Conservation (phyloP, 192 early-diverging fungal species). For the Obelidium mucronatum region DNA sequence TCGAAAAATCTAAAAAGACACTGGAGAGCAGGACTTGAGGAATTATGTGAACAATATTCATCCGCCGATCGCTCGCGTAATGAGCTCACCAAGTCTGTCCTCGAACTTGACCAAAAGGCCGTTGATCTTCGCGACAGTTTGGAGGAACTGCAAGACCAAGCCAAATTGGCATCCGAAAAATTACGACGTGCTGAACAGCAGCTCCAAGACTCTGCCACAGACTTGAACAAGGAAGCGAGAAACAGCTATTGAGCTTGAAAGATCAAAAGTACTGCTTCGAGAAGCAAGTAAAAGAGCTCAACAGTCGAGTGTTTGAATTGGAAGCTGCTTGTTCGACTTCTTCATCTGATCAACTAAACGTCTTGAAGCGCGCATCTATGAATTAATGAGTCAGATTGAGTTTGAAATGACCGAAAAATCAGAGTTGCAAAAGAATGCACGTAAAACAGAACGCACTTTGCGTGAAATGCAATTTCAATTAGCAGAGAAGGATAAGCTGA, state of each 20-base stretch:
- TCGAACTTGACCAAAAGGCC: conserved; percentile 77
- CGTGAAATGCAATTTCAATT: conserved; percentile 89
- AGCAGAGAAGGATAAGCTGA: conserved; percentile 78
- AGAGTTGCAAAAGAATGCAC: conserved; percentile 62
- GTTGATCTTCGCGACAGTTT: conserved; percentile 73
- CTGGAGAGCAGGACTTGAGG: conserved; percentile 80
- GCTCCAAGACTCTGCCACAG: conserved; percentile 68
- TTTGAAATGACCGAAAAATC: conserved; percentile 70
- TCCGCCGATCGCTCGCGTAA: conserved; percentile 71
- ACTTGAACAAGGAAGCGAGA: conserved; percentile 78
- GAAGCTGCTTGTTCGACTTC: conserved; percentile 69
- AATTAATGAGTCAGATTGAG: conserved; percentile 65
- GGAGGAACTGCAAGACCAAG: conserved; percentile 77
- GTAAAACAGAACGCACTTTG: conserved; percentile 77
- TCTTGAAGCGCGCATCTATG: conserved; percentile 67
- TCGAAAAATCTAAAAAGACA: conserved; percentile 74
- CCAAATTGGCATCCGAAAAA: conserved; percentile 69
- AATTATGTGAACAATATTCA: conserved; percentile 72
- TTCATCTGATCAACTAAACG: conserved; percentile 60
- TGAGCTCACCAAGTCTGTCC: conserved; percentile 73
- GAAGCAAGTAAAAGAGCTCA: conserved; percentile 83
- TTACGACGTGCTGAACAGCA: conserved; percentile 72
- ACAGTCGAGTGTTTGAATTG: conserved; percentile 75
- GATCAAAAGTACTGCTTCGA: conserved; percentile 73
- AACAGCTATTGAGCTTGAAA: conserved; percentile 59